These are phyloP conservation scores for Globisporangium uncinulatum DNA, from an alignment of 352 stramenopile species.

Conservation along the genomic window DNA sequence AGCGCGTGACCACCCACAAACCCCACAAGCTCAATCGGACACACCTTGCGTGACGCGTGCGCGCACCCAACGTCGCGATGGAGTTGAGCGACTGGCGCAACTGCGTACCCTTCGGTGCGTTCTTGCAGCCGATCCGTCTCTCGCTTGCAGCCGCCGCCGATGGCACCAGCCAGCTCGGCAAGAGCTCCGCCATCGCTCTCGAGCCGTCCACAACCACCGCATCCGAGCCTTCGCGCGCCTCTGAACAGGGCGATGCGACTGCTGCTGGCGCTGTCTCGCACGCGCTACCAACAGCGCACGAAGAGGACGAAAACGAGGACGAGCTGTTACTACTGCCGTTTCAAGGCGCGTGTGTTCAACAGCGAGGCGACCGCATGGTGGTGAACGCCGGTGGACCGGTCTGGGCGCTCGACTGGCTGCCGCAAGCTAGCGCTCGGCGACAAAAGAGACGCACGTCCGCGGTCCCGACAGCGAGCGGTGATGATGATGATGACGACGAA, in stretches of 20 bases:
- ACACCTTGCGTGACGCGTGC: too few relatives aligned
- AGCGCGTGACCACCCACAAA: not conserved
- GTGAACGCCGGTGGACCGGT: constrained; percentile 70
- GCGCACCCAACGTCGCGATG: constrained; percentile 2
- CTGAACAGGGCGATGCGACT: not conserved
- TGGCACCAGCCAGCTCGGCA: not conserved
- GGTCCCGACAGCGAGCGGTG: not conserved
- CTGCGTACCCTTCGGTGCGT: constrained; percentile 28
- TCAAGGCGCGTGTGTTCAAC: constrained; percentile 25
- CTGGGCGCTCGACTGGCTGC: constrained; percentile 81
- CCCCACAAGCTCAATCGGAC: not conserved
- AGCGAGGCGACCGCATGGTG: constrained; percentile 25
- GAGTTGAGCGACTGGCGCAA: constrained; percentile 24
- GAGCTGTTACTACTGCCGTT: constrained; percentile 41
- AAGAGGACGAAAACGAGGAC: not conserved
- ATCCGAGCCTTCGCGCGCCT: too few relatives aligned
- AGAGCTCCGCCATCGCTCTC: not conserved
- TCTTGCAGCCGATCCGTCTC: constrained; percentile 44
- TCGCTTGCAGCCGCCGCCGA: constrained; percentile 6
- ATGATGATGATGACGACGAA: constrained; percentile 3
- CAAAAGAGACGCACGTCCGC: not conserved
- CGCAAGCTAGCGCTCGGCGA: constrained; percentile 5
- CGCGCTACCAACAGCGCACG: not conserved
- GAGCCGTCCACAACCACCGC: not conserved
- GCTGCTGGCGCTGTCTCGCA: constrained; percentile 1